A percentile compares a stretch with the other conserved stretches of the same genome.
Evolutionary conservation across 805 yeast species (phyloP).

Genomic region (Torulaspora gathmanii): DNA sequence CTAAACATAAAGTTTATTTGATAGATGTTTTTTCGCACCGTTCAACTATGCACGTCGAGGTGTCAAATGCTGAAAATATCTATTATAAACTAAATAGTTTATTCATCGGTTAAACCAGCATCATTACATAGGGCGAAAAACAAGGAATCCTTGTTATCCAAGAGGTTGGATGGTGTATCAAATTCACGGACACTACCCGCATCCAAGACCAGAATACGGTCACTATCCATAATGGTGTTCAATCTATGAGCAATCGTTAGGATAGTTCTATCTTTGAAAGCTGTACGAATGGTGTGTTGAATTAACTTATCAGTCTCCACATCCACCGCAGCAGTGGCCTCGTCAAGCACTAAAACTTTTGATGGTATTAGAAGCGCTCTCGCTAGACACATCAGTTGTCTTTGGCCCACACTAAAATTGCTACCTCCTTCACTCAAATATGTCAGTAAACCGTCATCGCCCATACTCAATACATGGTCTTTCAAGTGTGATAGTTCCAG

Average conservation of each 20-base stretch:
- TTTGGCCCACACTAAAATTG: conserved; percentile 71
- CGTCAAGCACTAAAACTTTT: conserved; percentile 68
- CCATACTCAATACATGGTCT: conserved; percentile 53
- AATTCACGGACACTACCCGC: conserved; percentile 72
- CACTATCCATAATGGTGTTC: conserved; percentile 79
- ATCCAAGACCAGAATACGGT: conserved; percentile 69
- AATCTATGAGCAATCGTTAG: conserved; percentile 82
- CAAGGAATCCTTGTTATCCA: conserved; percentile 60
- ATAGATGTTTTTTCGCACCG: neutral
- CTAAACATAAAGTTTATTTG: conserved; percentile 3
- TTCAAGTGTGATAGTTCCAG: conserved; percentile 75
- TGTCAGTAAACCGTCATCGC: conserved; percentile 51
- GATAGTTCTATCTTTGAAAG: conserved; percentile 71
- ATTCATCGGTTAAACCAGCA: conserved; percentile 52
- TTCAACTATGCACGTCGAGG: neutral
- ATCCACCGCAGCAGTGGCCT: conserved; percentile 87
- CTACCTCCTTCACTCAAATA: conserved; percentile 62
- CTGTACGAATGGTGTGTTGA: conserved; percentile 72
- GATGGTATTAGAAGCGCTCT: conserved; percentile 65
- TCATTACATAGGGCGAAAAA: conserved; percentile 79
- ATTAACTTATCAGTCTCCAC: conserved; percentile 75
- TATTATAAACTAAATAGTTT: neutral
- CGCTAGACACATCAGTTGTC: conserved; percentile 77
- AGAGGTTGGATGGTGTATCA: conserved; percentile 62
- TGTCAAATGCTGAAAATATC: neutral